phyloP scores from a whole-genome alignment of 2,329 filamentous ascomycete genomes.

The Sclerotinia nivalis region DNA sequence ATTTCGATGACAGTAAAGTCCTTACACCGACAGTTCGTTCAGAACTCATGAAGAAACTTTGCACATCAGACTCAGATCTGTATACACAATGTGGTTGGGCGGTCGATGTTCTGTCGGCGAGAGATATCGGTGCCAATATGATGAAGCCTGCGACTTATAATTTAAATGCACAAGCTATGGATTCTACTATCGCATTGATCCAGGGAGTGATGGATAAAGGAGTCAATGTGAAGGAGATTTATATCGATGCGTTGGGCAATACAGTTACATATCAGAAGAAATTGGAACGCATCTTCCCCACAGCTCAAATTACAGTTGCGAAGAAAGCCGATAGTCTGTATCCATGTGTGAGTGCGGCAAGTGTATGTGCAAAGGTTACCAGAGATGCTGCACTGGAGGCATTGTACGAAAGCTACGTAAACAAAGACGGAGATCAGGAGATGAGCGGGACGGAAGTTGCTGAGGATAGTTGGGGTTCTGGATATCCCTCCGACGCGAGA shows the following conservation, averaged over 20 bases:
- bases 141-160: conserved; percentile 65
- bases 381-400: conserved; percentile 85
- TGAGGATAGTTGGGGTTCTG: conserved; percentile 75
- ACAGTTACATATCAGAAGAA: conserved; percentile 82
- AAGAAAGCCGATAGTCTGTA: conserved; percentile 94
- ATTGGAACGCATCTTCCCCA: conserved; percentile 81
- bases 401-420: conserved; percentile 54
- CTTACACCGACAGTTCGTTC: conserved; percentile 79
- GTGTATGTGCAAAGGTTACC: conserved; percentile 94
- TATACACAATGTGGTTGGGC: conserved; percentile 78
- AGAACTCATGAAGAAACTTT: conserved; percentile 67
- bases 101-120: conserved; percentile 74
- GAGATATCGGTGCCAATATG: conserved; percentile 43
- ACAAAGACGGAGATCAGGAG: conserved; percentile 37
- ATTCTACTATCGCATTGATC: conserved; percentile 84
- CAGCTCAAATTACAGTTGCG: conserved; percentile 70
- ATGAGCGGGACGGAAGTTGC: conserved; percentile 33
- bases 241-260: conserved; percentile 90
- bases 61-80: conserved; percentile 62
- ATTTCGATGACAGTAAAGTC: conserved; percentile 94
- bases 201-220: conserved; percentile 71
- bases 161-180: conserved; percentile 93
- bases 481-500: conserved; percentile 85
- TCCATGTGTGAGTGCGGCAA: conserved; percentile 89
- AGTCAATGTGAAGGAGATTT: conserved; percentile 85